Conservation (phyloP, 805 yeast species). For the Metschnikowia bowlesiae region DNA sequence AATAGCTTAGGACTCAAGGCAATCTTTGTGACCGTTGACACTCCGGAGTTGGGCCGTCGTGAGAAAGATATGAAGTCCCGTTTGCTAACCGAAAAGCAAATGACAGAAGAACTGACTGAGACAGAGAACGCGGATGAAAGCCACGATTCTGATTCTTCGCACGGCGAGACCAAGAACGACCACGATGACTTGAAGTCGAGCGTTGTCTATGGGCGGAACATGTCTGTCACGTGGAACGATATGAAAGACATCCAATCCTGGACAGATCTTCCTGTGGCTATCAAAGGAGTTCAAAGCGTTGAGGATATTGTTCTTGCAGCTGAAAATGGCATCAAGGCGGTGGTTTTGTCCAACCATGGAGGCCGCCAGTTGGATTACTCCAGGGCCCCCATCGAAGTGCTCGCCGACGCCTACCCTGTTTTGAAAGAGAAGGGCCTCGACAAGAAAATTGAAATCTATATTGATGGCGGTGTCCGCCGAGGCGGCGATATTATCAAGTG, state of each 20-base stretch:
- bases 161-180: slow-evolving; percentile 5
- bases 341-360: slow-evolving; percentile 83
- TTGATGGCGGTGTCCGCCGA: slow-evolving; percentile 69
- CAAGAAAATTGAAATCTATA: slow-evolving; percentile 47
- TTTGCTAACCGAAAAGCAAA: slow-evolving; percentile 5
- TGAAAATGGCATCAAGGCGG: slow-evolving; percentile 55
- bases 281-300: slow-evolving; percentile 65
- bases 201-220: slow-evolving; percentile 20
- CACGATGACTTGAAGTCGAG: slow-evolving; percentile 6
- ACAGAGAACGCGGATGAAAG: not conserved
- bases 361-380: slow-evolving; percentile 85
- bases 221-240: slow-evolving; percentile 34
- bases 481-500: slow-evolving; percentile 67
- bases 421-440: slow-evolving; percentile 44
- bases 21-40: slow-evolving; percentile 85
- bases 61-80: slow-evolving; percentile 45
- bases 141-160: not conserved
- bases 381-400: slow-evolving; percentile 69
- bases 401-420: slow-evolving; percentile 63
- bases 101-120: not conserved
- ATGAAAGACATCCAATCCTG: slow-evolving; percentile 31
- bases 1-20: slow-evolving; percentile 59
- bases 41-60: slow-evolving; percentile 75
- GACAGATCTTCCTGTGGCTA: slow-evolving; percentile 42
- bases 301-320: slow-evolving; percentile 62